Base-by-base conservation (phyloP, 2,329 filamentous ascomycete genomes). In the Herpotrichia juniperi region DNA sequence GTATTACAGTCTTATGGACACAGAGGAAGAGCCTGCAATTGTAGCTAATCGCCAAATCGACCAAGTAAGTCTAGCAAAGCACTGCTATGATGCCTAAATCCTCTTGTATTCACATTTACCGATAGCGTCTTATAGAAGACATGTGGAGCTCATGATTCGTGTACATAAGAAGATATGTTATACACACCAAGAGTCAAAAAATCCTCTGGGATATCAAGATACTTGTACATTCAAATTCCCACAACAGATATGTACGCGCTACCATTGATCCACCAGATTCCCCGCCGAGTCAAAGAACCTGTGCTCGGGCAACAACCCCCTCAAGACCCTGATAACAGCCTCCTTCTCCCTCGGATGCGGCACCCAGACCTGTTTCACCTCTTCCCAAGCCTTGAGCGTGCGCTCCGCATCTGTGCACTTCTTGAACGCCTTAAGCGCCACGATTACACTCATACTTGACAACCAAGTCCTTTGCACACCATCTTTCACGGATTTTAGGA, bases 351-450 rank as follows among this genome's bases (percentile, higher is more conserved):
- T 58, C n/a, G 60, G 61, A 31, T 56, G 65, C 0, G 73, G 68
- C 7, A 68, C 48, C 78, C 78, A 80, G 24, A 67, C 42, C 9
- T 40, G 52, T 42, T 67, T 59, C 1, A 80, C 70, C 55, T 79
- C 72, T 26, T 76, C 66, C 79, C 78, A 91, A 3, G 83, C 80
- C 35, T 80, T 74, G 53, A 85, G 54, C 42, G 87, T 79, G 26
- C 78, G 74, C 10, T 82, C 77, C 19, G 71, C 68, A 1, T 80
- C 76, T n/a, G 79, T 78, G 63, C 84, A 87, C 56, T 79, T 83
- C 53, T 80, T 79, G 68, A 89, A 90, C 2, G 90, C 88, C 47
- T 58, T 67, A 6, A 75, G 62, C n/a, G 69, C 70, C 0, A 66
- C 66, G 1, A 70, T 52, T 6, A 66, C 62, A 1, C 56, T 53